Conservation (phyloP, 345 rosid species). For the Eucalyptus regnans region DNA sequence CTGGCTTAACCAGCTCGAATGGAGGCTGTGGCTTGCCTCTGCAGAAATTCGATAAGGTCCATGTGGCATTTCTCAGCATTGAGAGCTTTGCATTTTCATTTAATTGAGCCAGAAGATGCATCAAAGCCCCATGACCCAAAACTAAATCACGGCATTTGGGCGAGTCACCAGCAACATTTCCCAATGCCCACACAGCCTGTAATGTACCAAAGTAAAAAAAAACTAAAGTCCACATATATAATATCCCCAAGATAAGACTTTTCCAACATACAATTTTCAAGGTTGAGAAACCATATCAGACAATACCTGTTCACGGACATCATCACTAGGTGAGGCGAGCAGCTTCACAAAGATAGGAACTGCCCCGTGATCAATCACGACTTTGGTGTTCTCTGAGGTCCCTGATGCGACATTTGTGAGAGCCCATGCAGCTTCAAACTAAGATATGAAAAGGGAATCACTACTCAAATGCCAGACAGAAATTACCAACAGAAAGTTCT, state of each 20-base stretch:
- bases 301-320: constrained; percentile 91
- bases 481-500: not conserved
- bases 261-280: not conserved
- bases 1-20: constrained; percentile 86
- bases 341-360: constrained; percentile 77
- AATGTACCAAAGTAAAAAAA: not conserved
- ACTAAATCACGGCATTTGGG: constrained; percentile 91
- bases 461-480: not conserved
- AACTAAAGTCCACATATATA: not conserved
- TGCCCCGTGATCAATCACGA: constrained; percentile 74
- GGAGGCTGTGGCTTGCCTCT: constrained; percentile 94
- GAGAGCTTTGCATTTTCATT: constrained; percentile 86
- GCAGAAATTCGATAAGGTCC: constrained; percentile 94
- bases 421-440: constrained; percentile 98
- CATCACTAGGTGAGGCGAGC: constrained; percentile 70
- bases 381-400: constrained; percentile 78
- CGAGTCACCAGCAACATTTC: constrained; percentile 93
- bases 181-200: constrained; percentile 94
- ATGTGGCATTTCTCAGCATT: constrained; percentile 94
- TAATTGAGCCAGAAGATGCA: constrained; percentile 57
- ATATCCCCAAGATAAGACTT: not conserved
- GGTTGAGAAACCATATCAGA: not conserved
- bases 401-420: constrained; percentile 94
- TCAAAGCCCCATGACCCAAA: constrained; percentile 58
- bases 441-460: not conserved